Conservation (phyloP, 169 alveolate genomes). For the Miamiensis avidus region DNA sequence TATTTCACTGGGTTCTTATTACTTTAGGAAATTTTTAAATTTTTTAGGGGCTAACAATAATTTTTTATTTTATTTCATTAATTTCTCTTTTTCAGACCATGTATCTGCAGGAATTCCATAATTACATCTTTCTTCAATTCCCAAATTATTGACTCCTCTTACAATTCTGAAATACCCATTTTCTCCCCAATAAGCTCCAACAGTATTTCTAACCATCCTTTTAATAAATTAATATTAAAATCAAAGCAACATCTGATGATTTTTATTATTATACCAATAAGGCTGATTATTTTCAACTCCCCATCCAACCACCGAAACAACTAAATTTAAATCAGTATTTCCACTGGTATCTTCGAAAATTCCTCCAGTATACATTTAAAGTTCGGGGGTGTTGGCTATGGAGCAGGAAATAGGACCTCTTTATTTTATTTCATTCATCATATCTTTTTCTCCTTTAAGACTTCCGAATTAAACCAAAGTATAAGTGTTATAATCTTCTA, state of each 20-base stretch:
- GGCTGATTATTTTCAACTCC: conserved; percentile 47
- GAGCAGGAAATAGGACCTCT: conserved; percentile 68
- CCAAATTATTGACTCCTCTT: conserved; percentile 74
- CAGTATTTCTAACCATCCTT: conserved; percentile 12
- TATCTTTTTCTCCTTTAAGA: conserved; percentile 56
- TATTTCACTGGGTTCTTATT: no score
- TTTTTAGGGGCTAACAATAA: no score
- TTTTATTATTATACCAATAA: conserved; percentile 28
- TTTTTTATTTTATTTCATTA: no score
- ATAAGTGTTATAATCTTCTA: conserved; percentile 44
- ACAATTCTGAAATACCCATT: conserved; percentile 73
- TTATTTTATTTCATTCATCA: conserved; percentile 55
- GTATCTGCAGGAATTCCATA: conserved; percentile 63
- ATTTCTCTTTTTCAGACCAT: conserved; percentile 43
- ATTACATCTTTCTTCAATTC: conserved; percentile 72
- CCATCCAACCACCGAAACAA: conserved; percentile 87
- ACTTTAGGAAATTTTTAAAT: no score
- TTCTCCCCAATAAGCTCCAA: conserved; percentile 76
- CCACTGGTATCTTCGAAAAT: conserved; percentile 43
- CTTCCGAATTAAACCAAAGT: conserved; percentile 51
- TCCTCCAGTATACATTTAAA: conserved; percentile 47
- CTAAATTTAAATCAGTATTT: conserved; percentile 59
- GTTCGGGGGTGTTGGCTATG: conserved; percentile 43
- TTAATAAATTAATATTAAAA: no score
- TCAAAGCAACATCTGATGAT: not conserved